Percentiles rank a stretch among this genome's conserved stretches.
Conservation (phyloP, 805 yeast genomes). For the Myxozyma lipomycoides region DNA sequence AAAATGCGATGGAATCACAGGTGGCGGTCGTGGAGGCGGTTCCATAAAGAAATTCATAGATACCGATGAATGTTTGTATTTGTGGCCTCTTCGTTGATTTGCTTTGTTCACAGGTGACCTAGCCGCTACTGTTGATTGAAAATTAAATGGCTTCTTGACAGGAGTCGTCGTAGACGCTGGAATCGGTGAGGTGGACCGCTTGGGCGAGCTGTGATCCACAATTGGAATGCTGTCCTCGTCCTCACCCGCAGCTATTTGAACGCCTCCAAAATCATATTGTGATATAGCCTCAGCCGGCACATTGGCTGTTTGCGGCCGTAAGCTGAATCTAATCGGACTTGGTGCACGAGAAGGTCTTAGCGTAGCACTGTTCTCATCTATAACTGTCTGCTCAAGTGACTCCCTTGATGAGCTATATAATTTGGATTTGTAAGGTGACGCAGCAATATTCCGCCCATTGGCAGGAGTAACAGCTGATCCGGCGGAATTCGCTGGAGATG, state of each 20-base stretch:
- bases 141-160: slow-evolving; percentile 27
- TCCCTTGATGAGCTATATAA: too few species aligned
- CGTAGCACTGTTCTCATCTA: too few species aligned
- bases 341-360: too few species aligned
- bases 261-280: slow-evolving; percentile 7
- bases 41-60: slow-evolving; percentile 95
- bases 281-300: slow-evolving; percentile 5
- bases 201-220: not conserved
- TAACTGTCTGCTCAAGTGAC: too few species aligned
- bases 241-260: not conserved
- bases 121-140: slow-evolving; percentile 50
- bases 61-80: slow-evolving; percentile 93
- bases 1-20: slow-evolving; percentile 56
- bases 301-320: slow-evolving; percentile 2
- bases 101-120: slow-evolving; percentile 38
- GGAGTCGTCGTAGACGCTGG: slow-evolving; percentile 16
- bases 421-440: too few species aligned
- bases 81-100: slow-evolving; percentile 76
- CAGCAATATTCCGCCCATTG: too few species aligned
- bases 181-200: not conserved
- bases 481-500: too few species aligned
- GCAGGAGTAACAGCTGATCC: too few species aligned
- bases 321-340: slow-evolving; percentile 13
- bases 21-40: slow-evolving; percentile 69
- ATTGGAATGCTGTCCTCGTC: not conserved